Conservation (phyloP, 192 early-diverging fungal genomes). For the Mortierella antarctica region DNA sequence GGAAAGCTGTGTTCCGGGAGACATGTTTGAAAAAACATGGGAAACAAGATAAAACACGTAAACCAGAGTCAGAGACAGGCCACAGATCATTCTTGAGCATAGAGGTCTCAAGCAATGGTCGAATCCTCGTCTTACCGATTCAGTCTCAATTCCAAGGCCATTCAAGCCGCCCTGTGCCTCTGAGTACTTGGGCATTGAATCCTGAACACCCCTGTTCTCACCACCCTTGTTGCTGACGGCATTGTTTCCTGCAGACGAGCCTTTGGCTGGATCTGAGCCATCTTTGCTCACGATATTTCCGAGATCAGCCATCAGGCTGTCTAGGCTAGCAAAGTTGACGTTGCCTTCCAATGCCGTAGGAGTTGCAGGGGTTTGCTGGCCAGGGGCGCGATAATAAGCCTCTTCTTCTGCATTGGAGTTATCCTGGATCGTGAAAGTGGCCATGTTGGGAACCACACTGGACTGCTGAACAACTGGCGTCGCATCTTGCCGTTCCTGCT, state of each 20-base stretch:
- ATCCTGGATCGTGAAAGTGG: conserved; percentile 51
- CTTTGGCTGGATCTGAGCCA: conserved; percentile 16
- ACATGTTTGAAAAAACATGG: conserved; percentile 4
- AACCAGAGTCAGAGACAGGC: no score
- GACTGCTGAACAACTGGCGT: conserved; percentile 48
- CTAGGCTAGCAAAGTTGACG: conserved; percentile 71
- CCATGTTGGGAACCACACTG: conserved; percentile 43
- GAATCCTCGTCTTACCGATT: conserved; percentile 3
- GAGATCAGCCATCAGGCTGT: conserved; percentile 82
- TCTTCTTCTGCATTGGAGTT: conserved; percentile 41
- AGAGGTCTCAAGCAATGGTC: neutral
- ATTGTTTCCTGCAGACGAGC: neutral
- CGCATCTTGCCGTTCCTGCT: conserved; percentile 20
- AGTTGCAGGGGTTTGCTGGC: conserved; percentile 27
- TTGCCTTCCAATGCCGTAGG: conserved; percentile 38
- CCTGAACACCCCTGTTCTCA: neutral
- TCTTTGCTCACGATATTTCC: conserved; percentile 69
- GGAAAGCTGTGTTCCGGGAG: conserved; percentile 1
- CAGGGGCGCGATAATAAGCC: conserved; percentile 35
- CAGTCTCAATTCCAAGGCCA: conserved; percentile 27
- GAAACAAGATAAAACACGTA: neutral
- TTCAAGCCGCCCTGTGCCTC: conserved; percentile 13
- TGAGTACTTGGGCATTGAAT: conserved; percentile 11
- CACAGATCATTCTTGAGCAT: no score
- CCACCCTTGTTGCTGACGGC: conserved; percentile 15